Evolutionary conservation across 2,329 filamentous ascomycete genomes (phyloP), one percentile per base, ranked within the genome.

Genomic region (Stagonosporopsis cucurbitacearum): DNA sequence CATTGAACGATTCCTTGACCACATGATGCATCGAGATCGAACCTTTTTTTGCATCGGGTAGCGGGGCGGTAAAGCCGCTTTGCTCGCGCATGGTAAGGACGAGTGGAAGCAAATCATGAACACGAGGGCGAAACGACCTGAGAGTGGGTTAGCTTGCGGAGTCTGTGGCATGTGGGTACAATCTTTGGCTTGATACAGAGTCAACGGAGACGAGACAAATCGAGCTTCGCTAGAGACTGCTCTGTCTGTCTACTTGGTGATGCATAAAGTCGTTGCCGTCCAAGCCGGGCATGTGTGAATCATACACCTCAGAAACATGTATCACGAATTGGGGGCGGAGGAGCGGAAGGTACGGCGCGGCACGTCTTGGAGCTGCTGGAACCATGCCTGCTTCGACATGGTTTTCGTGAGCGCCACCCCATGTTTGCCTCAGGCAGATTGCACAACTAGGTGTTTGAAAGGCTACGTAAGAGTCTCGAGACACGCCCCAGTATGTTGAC

Each of bases 301-400:
- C 68, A 71, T 54, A 71, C 70, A 68, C 50, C 62, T 65, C 58
- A 60, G 64, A 69, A 69, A 66, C 63, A 52, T 58, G 63, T 64
- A 59, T 60, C 66, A 62, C 44, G 25, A 43, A 41, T 46, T 57
- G 47, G 58, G 49, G 54, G 45, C 53, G 58, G 36, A 58, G 58
- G 37, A 50, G 51, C 60, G 56, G 59, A 50, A 65, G 51, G 59
- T 63, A 65, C 65, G 65, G 69, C 61, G 66, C 57, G 58, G 60
- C 58, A 59, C 67, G 66, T 64, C 53, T 56, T 43, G 9, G 23
- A 42, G 19, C 25, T 46, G 46, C 42, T 43, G 42, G 36, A 47
- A 23, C 42, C 36, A 32, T 23, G 30, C 6, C 36, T 50, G 28
- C 42, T 37, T 39, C 15, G 22, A 37, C 23, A 42, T 54, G 23